Evolutionary conservation across 2,329 filamentous ascomycete genomes (phyloP), one percentile per base, ranked within the genome.

Genomic region (Raffaelea arxii): DNA sequence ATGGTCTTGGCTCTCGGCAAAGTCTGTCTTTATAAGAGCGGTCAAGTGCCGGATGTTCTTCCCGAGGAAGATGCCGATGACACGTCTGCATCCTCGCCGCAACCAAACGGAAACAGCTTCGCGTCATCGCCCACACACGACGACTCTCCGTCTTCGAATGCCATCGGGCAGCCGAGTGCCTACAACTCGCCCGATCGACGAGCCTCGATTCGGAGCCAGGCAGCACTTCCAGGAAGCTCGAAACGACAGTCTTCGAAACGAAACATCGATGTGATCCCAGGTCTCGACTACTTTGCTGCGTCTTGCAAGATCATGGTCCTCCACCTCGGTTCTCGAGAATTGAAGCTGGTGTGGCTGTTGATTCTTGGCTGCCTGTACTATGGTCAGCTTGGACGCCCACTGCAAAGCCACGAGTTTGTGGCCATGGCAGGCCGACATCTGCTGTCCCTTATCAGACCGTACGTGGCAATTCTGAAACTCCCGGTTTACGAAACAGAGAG

Each of bases 321-420:
- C 49, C 80, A 92, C 43, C 74, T 81, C 30, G 90, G 86, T 12
- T 84, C 84, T 1, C 86, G 84, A 51, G 85, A 86, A 38, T 71
- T 97, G 49, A 82, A 84, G 53, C 84, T 92, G 58, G 86, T 94
- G 4, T 90, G 95, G 61, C 86, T 85, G 7, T 81, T 82, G 55
- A 78, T 97, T 22, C 74, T 97, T 41, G 88, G 88, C 16, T 88
- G 87, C 3, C 67, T 98, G 5, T 98, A 95, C 60, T 82, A 90
- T 52, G 89, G 88, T 3, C 92, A 97, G 61, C 68, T 96, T 23
- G 90, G 82, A 1, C 78, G 91, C 42, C 85, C 94, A 0, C 71
- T 96, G 55, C 87, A 95, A 59, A 97, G 91, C 58, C 90, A 78
- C 59, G 69, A 74, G 3, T 78, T 75, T 51, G 78, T 82, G 27